Evolutionary conservation across 1,284 basidiomycete genomes (phyloP).

Genomic region (Ganoderma resinaceum): DNA sequence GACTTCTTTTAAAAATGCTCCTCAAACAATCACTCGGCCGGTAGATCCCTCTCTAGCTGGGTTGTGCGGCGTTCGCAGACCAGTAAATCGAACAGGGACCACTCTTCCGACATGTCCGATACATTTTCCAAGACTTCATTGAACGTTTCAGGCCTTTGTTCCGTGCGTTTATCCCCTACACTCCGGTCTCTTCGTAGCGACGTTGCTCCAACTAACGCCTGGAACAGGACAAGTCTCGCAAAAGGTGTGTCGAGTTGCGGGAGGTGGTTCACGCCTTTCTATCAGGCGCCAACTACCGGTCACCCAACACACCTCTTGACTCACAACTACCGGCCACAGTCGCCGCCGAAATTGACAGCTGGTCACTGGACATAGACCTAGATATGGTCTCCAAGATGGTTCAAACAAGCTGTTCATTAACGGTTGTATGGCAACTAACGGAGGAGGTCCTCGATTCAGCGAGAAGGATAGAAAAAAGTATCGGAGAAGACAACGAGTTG

Average conservation of each 20-base stretch:
- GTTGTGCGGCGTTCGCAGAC: background rate
- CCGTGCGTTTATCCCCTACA: background rate
- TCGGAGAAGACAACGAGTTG: slow-evolving; percentile 17
- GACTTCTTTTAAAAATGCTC: background rate
- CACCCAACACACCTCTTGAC: slow-evolving; percentile 14
- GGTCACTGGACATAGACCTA: slow-evolving; percentile 16
- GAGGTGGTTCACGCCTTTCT: slow-evolving; percentile 17
- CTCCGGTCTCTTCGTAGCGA: background rate
- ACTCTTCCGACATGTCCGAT: background rate
- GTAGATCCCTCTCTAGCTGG: background rate
- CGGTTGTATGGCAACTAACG: slow-evolving; percentile 19
- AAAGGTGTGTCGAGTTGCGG: background rate
- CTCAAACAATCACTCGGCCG: background rate
- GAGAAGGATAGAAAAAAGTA: slow-evolving; percentile 16
- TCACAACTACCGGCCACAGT: slow-evolving; percentile 13
- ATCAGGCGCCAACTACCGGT: slow-evolving; percentile 8
- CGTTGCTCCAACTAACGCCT: background rate
- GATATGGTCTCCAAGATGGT: slow-evolving; percentile 26
- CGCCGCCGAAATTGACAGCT: slow-evolving; percentile 14
- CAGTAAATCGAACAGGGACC: background rate
- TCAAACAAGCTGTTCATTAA: slow-evolving; percentile 26
- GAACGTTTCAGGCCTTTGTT: background rate
- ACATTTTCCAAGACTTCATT: background rate
- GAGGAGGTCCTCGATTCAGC: slow-evolving; percentile 29
- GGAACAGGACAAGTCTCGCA: background rate